Percentiles rank a stretch among this genome's conserved stretches.
Conservation (phyloP, 169 alveolate species). For the Babesia bovis region DNA sequence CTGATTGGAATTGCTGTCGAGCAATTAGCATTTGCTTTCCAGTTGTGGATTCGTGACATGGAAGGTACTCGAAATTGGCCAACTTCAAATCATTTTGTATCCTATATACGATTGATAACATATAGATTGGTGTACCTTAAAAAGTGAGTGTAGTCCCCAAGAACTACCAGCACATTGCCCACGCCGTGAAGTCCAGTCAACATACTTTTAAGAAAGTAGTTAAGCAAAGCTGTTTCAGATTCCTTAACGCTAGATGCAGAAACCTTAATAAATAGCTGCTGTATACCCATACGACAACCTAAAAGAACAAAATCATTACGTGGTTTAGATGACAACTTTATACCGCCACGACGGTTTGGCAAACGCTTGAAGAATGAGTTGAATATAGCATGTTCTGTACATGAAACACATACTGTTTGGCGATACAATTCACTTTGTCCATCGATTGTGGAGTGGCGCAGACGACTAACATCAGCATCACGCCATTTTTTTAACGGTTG, state of each 20-base stretch:
- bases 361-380: constrained; percentile 48
- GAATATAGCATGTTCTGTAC: constrained; percentile 34
- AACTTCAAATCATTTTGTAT: constrained; percentile 30
- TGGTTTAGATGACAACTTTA: constrained; percentile 42
- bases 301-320: constrained; percentile 26
- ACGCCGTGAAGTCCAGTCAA: constrained; percentile 40
- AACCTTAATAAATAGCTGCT: constrained; percentile 62
- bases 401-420: constrained; percentile 63
- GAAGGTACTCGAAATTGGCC: constrained; percentile 49
- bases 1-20: constrained; percentile 59
- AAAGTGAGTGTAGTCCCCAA: constrained; percentile 65
- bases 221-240: constrained; percentile 15
- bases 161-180: constrained; percentile 45
- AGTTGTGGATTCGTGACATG: constrained; percentile 61
- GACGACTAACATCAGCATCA: constrained; percentile 73
- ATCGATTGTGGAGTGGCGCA: constrained; percentile 65
- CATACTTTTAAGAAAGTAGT: constrained; percentile 60
- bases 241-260: constrained; percentile 26
- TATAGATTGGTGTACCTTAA: constrained; percentile 22
- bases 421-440: constrained; percentile 68
- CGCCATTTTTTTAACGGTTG: constrained; percentile 70
- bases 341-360: constrained; percentile 62
- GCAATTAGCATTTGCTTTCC: constrained; percentile 55
- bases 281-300: constrained; percentile 28
- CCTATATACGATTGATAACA: not conserved